phyloP scores from a whole-genome alignment of 116 monocot genomes.

The Phalaenopsis hybrid region DNA sequence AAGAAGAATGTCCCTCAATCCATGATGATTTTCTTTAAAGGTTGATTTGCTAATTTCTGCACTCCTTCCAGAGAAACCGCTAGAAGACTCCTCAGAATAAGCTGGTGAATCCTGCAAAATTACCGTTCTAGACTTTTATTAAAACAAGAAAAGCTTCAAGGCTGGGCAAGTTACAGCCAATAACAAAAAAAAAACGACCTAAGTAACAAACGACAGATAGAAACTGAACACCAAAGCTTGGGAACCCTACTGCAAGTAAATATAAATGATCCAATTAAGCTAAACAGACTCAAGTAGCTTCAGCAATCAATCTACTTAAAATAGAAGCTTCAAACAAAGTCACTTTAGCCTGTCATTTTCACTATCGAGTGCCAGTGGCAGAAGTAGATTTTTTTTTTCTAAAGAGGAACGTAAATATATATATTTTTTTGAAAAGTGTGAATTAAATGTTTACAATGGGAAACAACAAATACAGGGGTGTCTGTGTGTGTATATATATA shows the following conservation, averaged over 20 bases:
- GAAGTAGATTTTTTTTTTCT: no score
- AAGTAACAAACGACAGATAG: not conserved
- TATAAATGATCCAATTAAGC: not conserved
- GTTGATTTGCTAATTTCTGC: conserved; percentile 27
- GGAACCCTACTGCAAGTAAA: not conserved
- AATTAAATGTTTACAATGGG: no score
- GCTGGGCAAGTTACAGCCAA: no score
- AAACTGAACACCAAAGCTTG: not conserved
- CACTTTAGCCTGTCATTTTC: no score
- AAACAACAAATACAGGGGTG: no score
- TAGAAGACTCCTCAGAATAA: conserved; percentile 4
- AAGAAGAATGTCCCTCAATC: conserved; percentile 11
- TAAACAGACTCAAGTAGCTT: not conserved
- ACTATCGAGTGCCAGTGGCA: no score
- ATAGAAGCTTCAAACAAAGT: not conserved
- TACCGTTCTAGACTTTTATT: not conserved
- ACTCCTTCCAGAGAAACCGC: conserved; percentile 11
- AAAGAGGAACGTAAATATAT: no score
- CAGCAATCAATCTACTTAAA: not conserved
- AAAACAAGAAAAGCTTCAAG: no score
- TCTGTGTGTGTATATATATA: no score
- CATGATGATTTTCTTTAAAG: conserved; percentile 1
- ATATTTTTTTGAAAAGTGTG: no score
- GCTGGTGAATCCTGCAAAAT: conserved; percentile 33
- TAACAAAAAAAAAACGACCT: not conserved